Evolutionary conservation across 371 early-diverging fungal species (phyloP).

Genomic region (Apophysomyces trapeziformis): DNA sequence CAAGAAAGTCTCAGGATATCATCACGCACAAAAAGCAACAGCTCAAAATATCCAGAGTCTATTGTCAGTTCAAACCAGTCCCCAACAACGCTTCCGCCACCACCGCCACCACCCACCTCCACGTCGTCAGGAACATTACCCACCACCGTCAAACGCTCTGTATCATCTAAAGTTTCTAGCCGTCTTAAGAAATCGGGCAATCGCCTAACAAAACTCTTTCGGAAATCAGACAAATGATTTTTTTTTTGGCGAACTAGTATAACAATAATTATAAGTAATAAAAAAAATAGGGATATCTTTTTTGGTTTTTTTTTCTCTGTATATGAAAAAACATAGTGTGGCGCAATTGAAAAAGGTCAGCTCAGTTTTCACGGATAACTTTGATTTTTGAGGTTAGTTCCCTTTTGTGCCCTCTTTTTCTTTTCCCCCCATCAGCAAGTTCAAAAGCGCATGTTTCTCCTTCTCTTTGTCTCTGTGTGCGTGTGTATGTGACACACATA

Average conservation of each 20-base stretch:
- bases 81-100: not conserved
- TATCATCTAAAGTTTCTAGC: conserved; percentile 1
- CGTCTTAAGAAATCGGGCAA: conserved; percentile 10
- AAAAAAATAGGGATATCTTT: too few relatives aligned
- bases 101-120: not conserved
- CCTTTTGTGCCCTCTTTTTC: too few relatives aligned
- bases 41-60: not conserved
- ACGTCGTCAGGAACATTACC: not conserved
- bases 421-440: too few relatives aligned
- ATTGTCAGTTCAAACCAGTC: not conserved
- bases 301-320: not conserved
- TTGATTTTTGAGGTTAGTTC: too few relatives aligned
- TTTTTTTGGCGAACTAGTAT: too few relatives aligned
- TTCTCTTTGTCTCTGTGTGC: too few relatives aligned
- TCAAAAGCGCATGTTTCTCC: too few relatives aligned
- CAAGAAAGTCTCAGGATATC: conserved; percentile 3
- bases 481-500: too few relatives aligned
- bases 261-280: not conserved
- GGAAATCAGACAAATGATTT: not conserved
- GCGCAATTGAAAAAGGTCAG: too few relatives aligned
- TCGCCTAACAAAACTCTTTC: conserved; percentile 5
- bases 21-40: not conserved
- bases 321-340: not conserved
- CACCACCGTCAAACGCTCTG: not conserved
- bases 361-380: too few relatives aligned